A percentile compares a stretch with the other conserved stretches of the same genome.
Conservation (phyloP, 2,329 filamentous ascomycete genomes). For the Neoascochyta sp. region DNA sequence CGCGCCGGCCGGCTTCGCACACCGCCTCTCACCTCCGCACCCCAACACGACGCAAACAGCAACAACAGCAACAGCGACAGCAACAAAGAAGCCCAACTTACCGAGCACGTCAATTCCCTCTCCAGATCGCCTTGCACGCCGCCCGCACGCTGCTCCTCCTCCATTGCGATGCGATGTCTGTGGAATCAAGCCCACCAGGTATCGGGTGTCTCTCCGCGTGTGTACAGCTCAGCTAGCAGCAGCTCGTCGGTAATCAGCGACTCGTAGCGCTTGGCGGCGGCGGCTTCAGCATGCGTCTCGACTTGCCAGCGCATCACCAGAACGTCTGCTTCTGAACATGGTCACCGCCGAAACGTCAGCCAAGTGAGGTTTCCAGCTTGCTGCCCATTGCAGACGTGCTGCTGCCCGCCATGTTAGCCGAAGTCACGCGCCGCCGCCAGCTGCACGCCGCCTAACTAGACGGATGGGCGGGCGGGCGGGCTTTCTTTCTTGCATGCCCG, state of each 20-base stretch:
- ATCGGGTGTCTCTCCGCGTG: conserved; percentile 3
- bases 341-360: conserved; percentile 5
- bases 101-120: conserved; percentile 91
- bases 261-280: conserved; percentile 10
- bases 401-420: no score
- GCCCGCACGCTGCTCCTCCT: conserved; percentile 34
- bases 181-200: conserved; percentile 3
- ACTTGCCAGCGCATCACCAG: conserved; percentile 11
- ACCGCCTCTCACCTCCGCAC: conserved; percentile 10
- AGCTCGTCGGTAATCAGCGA: conserved; percentile 10
- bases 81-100: conserved; percentile 51
- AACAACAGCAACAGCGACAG: conserved; percentile 7
- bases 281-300: conserved; percentile 9
- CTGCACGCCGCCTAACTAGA: no score
- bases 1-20: background rate
- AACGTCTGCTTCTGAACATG: conserved; percentile 8
- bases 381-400: conserved; percentile 10
- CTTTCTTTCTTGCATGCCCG: no score
- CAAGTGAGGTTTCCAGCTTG: conserved; percentile 6
- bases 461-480: no score
- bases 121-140: conserved; percentile 66
- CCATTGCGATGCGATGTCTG: conserved; percentile 22
- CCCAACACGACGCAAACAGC: no score
- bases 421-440: no score
- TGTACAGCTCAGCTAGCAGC: conserved; percentile 9